Conservation (phyloP, 2,329 filamentous ascomycete species). For the Coniochaeta prunicola region DNA sequence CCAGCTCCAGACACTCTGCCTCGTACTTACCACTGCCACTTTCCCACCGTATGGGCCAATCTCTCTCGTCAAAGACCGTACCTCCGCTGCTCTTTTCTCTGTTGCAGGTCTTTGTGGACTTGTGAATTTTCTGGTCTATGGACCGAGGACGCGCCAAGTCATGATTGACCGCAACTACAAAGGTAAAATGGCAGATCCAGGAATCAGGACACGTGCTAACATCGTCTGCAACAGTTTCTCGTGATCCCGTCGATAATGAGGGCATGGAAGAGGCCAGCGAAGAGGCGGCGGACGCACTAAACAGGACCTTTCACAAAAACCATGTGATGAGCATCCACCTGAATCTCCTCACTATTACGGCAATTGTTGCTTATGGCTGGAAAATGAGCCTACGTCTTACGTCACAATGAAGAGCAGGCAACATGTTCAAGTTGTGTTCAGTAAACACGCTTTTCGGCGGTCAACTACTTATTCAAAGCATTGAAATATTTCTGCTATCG, state of each 20-base stretch:
- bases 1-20: constrained; percentile 23
- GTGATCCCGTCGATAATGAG: background rate
- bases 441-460: background rate
- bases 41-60: constrained; percentile 23
- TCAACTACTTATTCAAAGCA: no score
- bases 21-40: constrained; percentile 25
- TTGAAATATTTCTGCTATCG: background rate
- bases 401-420: background rate
- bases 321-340: constrained; percentile 36
- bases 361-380: constrained; percentile 22
- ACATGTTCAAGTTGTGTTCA: background rate
- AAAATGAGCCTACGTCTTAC: constrained; percentile 17
- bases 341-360: constrained; percentile 27
- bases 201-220: background rate
- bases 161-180: constrained; percentile 25
- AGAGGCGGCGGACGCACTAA: constrained; percentile 18
- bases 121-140: constrained; percentile 28
- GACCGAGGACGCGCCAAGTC: constrained; percentile 23
- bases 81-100: constrained; percentile 25
- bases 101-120: constrained; percentile 21
- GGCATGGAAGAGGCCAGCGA: constrained; percentile 13
- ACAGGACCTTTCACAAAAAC: constrained; percentile 22
- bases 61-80: constrained; percentile 19
- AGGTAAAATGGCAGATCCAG: constrained; percentile 10
- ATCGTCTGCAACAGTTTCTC: background rate